A percentile compares a stretch with the other conserved stretches of the same genome.
These are phyloP conservation scores for Cyamopsis tetragonoloba DNA, from an alignment of 306 rosid species.

Conservation along the genomic window DNA sequence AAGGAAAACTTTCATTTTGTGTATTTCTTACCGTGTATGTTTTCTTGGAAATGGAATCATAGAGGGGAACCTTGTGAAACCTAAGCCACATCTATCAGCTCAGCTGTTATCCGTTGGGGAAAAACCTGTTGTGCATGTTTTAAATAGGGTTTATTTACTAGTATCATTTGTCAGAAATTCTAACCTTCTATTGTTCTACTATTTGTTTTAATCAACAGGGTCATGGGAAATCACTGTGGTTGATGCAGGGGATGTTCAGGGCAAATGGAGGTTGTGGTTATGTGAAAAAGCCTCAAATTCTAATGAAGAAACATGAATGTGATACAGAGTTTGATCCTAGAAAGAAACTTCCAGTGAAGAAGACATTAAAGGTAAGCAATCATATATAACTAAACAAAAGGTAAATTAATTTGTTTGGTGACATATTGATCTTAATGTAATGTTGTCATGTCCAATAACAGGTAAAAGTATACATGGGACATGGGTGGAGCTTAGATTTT, in stretches of 20 bases:
- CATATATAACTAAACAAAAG: background rate
- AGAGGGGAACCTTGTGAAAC: background rate
- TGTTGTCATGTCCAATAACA: slow-evolving; percentile 23
- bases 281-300: slow-evolving; percentile 69
- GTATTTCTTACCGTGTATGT: background rate
- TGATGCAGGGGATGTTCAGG: slow-evolving; percentile 95
- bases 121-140: background rate
- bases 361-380: slow-evolving; percentile 64
- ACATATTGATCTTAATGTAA: background rate
- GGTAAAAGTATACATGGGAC: slow-evolving; percentile 61
- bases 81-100: background rate
- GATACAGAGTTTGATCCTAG: slow-evolving; percentile 65
- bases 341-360: slow-evolving; percentile 39
- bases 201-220: slow-evolving; percentile 45
- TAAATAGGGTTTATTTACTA: background rate
- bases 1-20: no score
- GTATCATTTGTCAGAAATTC: slow-evolving; percentile 3
- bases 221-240: slow-evolving; percentile 69
- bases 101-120: background rate
- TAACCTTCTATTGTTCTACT: slow-evolving; percentile 1
- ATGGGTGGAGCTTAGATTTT: slow-evolving; percentile 47
- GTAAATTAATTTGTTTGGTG: slow-evolving; percentile 5
- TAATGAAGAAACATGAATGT: slow-evolving; percentile 45
- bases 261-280: slow-evolving; percentile 96
- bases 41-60: background rate